phyloP scores from a whole-genome alignment of 768 basidiomycete species.

The Mycena olivaceomarginata region DNA sequence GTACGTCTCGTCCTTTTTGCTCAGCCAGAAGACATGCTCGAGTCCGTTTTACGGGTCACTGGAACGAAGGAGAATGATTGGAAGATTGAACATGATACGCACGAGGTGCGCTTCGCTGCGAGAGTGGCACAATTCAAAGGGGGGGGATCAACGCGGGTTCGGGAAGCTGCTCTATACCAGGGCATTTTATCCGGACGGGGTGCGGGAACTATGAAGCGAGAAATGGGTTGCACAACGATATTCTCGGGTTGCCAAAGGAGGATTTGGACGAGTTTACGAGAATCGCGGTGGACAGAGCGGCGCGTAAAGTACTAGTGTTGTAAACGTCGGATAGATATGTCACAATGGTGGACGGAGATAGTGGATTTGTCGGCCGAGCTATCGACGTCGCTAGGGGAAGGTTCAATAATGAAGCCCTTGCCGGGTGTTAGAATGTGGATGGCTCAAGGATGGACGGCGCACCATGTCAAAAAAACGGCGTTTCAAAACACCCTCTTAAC shows the following conservation, averaged over 20 bases:
- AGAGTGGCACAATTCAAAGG: not conserved
- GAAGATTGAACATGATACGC: constrained; percentile 2
- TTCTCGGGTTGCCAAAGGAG: constrained; percentile 4
- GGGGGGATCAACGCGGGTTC: not conserved
- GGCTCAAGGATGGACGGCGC: no score
- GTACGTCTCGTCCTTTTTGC: constrained; percentile 10
- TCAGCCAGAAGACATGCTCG: not conserved
- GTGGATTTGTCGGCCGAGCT: no score
- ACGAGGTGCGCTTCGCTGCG: constrained; percentile 3
- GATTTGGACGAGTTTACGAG: constrained; percentile 1
- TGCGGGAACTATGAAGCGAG: constrained; percentile 8
- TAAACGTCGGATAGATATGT: not conserved
- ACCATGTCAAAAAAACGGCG: no score
- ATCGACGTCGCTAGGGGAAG: no score
- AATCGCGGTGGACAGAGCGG: constrained; percentile 5
- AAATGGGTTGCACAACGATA: constrained; percentile 7
- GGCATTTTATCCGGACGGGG: not conserved
- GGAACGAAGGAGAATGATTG: constrained; percentile 2
- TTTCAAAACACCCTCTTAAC: no score
- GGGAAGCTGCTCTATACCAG: constrained; percentile 3
- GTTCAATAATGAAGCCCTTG: no score
- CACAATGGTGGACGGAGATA: no score
- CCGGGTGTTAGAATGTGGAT: no score
- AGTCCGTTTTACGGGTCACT: no score
- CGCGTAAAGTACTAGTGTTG: constrained; percentile 8